Percentiles rank a stretch among this genome's conserved stretches.
Evolutionary conservation across 352 stramenopile genomes (phyloP).

Genomic region (Saprolegnia diclina): DNA sequence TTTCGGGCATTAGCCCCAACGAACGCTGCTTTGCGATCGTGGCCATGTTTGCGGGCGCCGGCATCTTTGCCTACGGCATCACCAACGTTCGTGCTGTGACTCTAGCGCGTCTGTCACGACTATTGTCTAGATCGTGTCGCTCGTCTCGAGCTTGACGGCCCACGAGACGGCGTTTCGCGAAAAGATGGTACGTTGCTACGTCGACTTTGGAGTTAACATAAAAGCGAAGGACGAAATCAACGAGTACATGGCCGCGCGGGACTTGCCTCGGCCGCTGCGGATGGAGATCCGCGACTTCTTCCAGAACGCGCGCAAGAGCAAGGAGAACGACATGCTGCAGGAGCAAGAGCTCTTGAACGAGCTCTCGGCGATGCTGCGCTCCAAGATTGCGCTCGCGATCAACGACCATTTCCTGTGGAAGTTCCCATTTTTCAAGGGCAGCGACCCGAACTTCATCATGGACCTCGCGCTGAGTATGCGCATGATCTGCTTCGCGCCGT

Average conservation of each 20-base stretch:
- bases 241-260: constrained; percentile 70
- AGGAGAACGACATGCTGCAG: constrained; percentile 61
- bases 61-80: constrained; percentile 75
- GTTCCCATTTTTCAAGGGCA: constrained; percentile 70
- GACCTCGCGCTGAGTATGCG: constrained; percentile 72
- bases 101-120: too few relatives aligned
- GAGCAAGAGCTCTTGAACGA: constrained; percentile 59
- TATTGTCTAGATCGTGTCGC: constrained; percentile 58
- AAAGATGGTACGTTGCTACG: too few relatives aligned
- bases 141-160: constrained; percentile 64
- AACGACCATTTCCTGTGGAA: constrained; percentile 74
- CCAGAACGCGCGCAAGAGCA: constrained; percentile 59
- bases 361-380: constrained; percentile 62
- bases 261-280: constrained; percentile 55
- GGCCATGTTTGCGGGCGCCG: constrained; percentile 62
- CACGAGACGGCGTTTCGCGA: constrained; percentile 56
- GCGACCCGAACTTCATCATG: constrained; percentile 72
- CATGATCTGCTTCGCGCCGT: constrained; percentile 62
- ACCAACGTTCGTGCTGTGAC: constrained; percentile 61
- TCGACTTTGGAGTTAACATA: too few relatives aligned
- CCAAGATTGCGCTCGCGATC: constrained; percentile 70
- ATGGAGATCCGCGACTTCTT: constrained; percentile 77
- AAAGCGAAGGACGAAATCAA: constrained; percentile 52
- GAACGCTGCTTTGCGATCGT: constrained; percentile 67
- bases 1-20: constrained; percentile 40